Percentiles rank a stretch among this genome's conserved stretches.
Conservation (phyloP, 2,329 filamentous ascomycete species). For the Phaeosphaeriaceae sp. region DNA sequence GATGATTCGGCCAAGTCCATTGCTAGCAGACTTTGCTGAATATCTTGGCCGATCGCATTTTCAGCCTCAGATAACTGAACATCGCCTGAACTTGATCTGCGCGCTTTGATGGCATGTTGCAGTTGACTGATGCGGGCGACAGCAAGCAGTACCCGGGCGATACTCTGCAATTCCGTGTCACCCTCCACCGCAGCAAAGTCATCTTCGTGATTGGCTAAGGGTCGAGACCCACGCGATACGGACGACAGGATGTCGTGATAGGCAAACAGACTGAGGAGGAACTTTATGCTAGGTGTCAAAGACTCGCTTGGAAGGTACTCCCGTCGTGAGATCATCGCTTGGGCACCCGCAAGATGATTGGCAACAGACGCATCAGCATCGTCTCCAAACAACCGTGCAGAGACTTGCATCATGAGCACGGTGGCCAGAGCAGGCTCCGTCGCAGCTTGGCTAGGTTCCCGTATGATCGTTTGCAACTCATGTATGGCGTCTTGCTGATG, state of each 20-base stretch:
- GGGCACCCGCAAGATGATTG: slow-evolving; percentile 39
- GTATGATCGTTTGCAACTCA: slow-evolving; percentile 32
- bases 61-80: slow-evolving; percentile 22
- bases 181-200: slow-evolving; percentile 35
- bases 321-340: slow-evolving; percentile 37
- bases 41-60: slow-evolving; percentile 21
- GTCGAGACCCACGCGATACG: slow-evolving; percentile 34
- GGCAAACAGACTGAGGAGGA: slow-evolving; percentile 38
- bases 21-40: slow-evolving; percentile 25
- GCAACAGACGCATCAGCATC: slow-evolving; percentile 33
- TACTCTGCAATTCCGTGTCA: slow-evolving; percentile 26
- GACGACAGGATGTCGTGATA: slow-evolving; percentile 44
- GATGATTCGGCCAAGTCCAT: slow-evolving; percentile 18
- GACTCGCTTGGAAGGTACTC: slow-evolving; percentile 11
- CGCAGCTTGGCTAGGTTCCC: slow-evolving; percentile 23
- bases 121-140: slow-evolving; percentile 37
- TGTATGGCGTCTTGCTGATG: slow-evolving; percentile 38
- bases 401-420: slow-evolving; percentile 45
- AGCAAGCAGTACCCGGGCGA: slow-evolving; percentile 32
- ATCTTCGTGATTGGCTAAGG: slow-evolving; percentile 27
- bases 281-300: slow-evolving; percentile 29
- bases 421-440: slow-evolving; percentile 36
- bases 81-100: slow-evolving; percentile 6
- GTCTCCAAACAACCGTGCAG: slow-evolving; percentile 34
- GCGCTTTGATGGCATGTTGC: slow-evolving; percentile 26